phyloP scores from a whole-genome alignment of 371 early-diverging fungal species.

The Phascolomyces articulosus region DNA sequence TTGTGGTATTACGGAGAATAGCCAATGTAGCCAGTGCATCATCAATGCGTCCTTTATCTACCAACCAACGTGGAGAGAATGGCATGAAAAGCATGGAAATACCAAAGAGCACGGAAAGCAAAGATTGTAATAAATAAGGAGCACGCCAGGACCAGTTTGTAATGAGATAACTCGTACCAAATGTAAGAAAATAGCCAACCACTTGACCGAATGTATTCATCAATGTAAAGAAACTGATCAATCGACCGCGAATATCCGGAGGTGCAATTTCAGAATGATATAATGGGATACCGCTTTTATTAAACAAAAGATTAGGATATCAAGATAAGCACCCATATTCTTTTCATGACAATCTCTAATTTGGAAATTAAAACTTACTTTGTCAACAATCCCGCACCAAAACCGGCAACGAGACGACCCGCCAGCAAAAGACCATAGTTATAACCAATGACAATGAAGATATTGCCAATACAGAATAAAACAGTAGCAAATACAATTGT shows the following conservation, averaged over 20 bases:
- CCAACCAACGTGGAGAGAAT: constrained; percentile 63
- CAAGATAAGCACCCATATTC: background rate
- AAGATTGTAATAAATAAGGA: constrained; percentile 36
- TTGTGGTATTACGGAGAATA: constrained; percentile 32
- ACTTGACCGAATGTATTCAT: constrained; percentile 45
- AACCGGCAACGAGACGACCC: constrained; percentile 44
- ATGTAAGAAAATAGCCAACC: constrained; percentile 50
- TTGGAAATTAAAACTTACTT: constrained; percentile 1
- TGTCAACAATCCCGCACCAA: constrained; percentile 48
- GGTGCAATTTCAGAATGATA: constrained; percentile 73
- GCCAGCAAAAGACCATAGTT: constrained; percentile 43
- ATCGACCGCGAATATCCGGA: constrained; percentile 58
- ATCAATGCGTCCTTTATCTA: constrained; percentile 49
- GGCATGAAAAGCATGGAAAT: constrained; percentile 31
- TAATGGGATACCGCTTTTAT: constrained; percentile 17
- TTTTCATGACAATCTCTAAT: background rate
- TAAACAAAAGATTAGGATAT: background rate
- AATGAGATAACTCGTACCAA: constrained; percentile 45
- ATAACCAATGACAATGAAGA: constrained; percentile 47
- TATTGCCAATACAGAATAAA: constrained; percentile 43
- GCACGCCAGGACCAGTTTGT: constrained; percentile 48
- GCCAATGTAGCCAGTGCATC: constrained; percentile 50
- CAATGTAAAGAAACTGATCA: constrained; percentile 45
- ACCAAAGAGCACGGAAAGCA: constrained; percentile 28
- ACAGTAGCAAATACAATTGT: constrained; percentile 38